Percentiles rank a stretch among this genome's conserved stretches.
Conservation (phyloP, 202 grass and related monocot genomes). For the Cymbopogon flexuosus region DNA sequence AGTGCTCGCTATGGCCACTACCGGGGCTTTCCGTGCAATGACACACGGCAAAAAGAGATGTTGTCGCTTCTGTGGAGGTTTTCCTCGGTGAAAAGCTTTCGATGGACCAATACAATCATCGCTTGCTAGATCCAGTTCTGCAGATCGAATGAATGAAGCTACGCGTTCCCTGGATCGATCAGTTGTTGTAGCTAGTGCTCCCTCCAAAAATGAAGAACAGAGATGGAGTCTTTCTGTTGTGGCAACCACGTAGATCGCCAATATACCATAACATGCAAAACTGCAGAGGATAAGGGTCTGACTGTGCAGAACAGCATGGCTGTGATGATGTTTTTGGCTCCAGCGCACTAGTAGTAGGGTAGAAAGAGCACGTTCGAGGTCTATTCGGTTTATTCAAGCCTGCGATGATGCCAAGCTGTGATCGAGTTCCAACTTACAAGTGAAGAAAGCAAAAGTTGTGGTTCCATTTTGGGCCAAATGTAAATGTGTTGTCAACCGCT, state of each 20-base stretch:
- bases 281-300: slow-evolving; percentile 2
- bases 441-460: not conserved
- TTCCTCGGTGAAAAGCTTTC: too few species aligned
- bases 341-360: not conserved
- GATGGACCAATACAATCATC: not conserved
- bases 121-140: not conserved
- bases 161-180: not conserved
- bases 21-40: slow-evolving; percentile 8
- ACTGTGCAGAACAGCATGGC: not conserved
- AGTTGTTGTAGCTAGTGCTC: not conserved
- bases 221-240: not conserved
- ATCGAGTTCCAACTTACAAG: not conserved
- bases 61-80: not conserved
- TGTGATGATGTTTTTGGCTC: not conserved
- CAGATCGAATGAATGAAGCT: not conserved
- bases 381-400: not conserved
- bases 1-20: slow-evolving; percentile 4
- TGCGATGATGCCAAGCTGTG: not conserved
- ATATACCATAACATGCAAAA: not conserved
- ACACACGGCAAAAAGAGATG: not conserved
- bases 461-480: not conserved
- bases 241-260: slow-evolving; percentile 28
- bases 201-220: not conserved
- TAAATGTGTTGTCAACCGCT: not conserved
- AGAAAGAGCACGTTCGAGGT: not conserved